Evolutionary conservation across 2,329 filamentous ascomycete genomes (phyloP).

Genomic region (Tolypocladium pustulatum): DNA sequence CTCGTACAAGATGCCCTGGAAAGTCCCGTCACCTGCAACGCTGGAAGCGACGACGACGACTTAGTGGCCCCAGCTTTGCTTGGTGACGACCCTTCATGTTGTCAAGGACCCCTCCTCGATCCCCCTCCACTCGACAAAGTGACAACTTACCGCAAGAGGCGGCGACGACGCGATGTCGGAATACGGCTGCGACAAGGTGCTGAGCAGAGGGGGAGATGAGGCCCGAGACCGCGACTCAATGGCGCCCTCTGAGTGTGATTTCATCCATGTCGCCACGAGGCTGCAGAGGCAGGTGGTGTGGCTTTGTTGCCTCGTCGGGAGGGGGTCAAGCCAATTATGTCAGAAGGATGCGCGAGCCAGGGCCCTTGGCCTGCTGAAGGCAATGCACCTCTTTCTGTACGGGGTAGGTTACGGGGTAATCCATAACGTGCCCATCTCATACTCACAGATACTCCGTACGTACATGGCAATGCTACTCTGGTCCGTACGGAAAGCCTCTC

Average conservation of each 20-base stretch:
- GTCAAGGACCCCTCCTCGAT: neutral
- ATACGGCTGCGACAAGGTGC: neutral
- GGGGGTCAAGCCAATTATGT: neutral
- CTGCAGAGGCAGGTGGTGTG: neutral
- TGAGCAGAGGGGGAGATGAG: neutral
- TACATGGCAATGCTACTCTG: neutral
- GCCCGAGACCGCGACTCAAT: neutral
- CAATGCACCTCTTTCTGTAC: neutral
- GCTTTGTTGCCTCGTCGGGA: neutral
- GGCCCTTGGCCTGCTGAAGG: conserved; percentile 11
- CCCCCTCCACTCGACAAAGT: neutral
- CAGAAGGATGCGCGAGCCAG: neutral
- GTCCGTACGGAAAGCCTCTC: neutral
- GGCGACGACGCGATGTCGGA: neutral
- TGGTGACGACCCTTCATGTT: neutral
- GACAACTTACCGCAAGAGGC: neutral
- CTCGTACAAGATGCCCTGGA: neutral
- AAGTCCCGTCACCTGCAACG: neutral
- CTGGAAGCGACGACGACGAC: neutral
- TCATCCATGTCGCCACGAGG: neutral
- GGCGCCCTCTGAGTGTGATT: neutral
- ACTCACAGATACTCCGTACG: neutral
- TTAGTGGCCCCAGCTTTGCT: neutral
- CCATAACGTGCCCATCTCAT: neutral
- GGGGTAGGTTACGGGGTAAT: neutral